Base-by-base conservation (phyloP, 2,329 filamentous ascomycete genomes). In the Colletotrichum noveboracense region DNA sequence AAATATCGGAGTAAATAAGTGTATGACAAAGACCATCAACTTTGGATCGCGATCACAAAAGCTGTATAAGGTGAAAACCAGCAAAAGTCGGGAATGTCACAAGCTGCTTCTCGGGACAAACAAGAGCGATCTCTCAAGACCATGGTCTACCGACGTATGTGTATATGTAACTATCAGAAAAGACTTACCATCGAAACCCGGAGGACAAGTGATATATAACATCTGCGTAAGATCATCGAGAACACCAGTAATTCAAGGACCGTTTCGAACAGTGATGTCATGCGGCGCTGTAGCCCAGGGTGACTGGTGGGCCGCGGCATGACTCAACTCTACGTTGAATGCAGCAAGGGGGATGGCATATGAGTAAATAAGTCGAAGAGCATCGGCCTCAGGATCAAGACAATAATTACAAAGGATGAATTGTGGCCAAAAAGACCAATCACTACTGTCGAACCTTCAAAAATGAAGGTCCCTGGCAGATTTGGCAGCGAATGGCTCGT, bases 271-370 rank as follows among this genome's bases (percentile, higher is more conserved):
- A 48, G 38, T 21, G 18, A 48, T 9, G 38, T 48, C 18, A n/a
- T 48, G 18, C 38, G 7, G 18, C 5, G 0, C 18, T 0, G 38
- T 1, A n/a, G 1, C 0, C 38, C 18, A 48, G 38, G 0, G 18
- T 48, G 18, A n/a, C 38, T 21, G 38, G 38, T 0, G 16, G 36
- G 18, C 38, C 18, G 38, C 18, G 0, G 38, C 38, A 18, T 48
- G 38, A 48, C 38, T 48, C 38, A 0, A 48, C 9, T 18, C 18
- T 48, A 0, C 38, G 7, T 9, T 48, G 38, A n/a, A n/a, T n/a
- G 2, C 38, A 48, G 18, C 38, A n/a, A 48, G 38, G 18, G 38
- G 38, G 4, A 4, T 43, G 38, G 16, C 36, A 38, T 24, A 1
- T 0, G 2, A 4, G 36, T 43, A 9, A 43, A 6, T 0, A 0